Evolutionary conservation across 306 rosid species (phyloP).

Genomic region (Heteromeles arbutifolia): DNA sequence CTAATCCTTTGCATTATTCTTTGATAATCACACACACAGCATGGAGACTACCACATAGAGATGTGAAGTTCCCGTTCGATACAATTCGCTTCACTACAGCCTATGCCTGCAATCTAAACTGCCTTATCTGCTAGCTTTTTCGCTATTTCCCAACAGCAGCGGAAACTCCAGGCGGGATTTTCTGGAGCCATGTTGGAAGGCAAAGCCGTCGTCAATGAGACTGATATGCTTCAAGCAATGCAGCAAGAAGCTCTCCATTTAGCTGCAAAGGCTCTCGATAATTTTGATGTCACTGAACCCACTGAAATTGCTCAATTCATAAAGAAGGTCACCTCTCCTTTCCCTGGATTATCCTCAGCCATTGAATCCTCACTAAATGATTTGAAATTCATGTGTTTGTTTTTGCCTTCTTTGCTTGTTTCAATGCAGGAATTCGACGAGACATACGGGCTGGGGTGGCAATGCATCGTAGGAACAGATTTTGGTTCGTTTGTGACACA

Average conservation of each 20-base stretch:
- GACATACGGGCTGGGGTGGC: constrained; percentile 69
- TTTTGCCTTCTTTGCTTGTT: background rate
- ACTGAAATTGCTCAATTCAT: constrained; percentile 71
- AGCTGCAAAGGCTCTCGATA: constrained; percentile 70
- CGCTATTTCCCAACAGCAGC: background rate
- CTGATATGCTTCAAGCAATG: constrained; percentile 76
- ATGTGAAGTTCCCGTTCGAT: background rate
- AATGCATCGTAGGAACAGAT: constrained; percentile 84
- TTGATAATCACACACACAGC: constrained; percentile 6
- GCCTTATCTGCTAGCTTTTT: background rate
- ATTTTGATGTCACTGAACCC: constrained; percentile 65
- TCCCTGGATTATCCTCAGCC: background rate
- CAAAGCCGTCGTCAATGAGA: constrained; percentile 68
- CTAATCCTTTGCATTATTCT: background rate
- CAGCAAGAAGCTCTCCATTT: constrained; percentile 61
- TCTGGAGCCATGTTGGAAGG: constrained; percentile 62
- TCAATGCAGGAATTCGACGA: constrained; percentile 66
- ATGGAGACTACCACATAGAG: background rate
- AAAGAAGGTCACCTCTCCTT: constrained; percentile 43
- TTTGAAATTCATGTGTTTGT: background rate
- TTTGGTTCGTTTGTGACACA: constrained; percentile 87
- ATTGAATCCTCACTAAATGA: background rate
- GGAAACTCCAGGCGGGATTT: background rate
- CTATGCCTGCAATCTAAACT: background rate
- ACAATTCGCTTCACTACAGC: background rate